A percentile compares a stretch with the other conserved stretches of the same genome.
phyloP scores from a whole-genome alignment of 306 rosid genomes.

The Arachis hypogaea region DNA sequence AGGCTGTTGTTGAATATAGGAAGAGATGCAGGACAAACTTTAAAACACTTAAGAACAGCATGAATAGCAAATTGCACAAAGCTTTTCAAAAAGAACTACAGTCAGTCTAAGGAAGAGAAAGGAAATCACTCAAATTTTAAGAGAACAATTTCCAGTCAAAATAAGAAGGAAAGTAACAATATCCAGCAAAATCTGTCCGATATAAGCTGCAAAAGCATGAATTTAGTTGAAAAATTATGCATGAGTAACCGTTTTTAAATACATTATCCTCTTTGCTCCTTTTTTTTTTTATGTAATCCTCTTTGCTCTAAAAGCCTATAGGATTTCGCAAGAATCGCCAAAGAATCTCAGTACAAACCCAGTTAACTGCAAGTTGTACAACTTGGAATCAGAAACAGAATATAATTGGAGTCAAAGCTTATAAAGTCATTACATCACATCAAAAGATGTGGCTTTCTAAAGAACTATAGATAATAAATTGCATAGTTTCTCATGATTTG shows the following conservation, averaged over 20 bases:
- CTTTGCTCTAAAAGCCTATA: neutral
- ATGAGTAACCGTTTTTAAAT: constrained; percentile 3
- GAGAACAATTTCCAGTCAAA: no score
- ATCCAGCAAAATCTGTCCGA: neutral
- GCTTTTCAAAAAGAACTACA: no score
- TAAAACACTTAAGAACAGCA: neutral
- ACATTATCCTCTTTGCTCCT: no score
- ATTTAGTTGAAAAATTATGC: neutral
- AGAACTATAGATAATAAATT: neutral
- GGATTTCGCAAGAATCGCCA: neutral
- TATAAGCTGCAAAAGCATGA: neutral
- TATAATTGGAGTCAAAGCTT: constrained; percentile 9
- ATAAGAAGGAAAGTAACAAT: neutral
- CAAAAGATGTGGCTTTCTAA: constrained; percentile 10
- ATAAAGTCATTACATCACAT: neutral
- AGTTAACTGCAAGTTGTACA: neutral
- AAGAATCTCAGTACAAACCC: constrained; percentile 10
- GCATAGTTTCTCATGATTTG: constrained; percentile 5
- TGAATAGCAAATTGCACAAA: no score
- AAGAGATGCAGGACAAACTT: neutral
- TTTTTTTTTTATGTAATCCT: neutral
- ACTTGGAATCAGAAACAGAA: neutral
- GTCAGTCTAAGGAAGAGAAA: no score
- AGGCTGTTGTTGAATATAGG: no score
- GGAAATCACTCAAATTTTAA: no score